phyloP scores from a whole-genome alignment of 257 asterid genomes.

The Parsonsia alboflavescens region DNA sequence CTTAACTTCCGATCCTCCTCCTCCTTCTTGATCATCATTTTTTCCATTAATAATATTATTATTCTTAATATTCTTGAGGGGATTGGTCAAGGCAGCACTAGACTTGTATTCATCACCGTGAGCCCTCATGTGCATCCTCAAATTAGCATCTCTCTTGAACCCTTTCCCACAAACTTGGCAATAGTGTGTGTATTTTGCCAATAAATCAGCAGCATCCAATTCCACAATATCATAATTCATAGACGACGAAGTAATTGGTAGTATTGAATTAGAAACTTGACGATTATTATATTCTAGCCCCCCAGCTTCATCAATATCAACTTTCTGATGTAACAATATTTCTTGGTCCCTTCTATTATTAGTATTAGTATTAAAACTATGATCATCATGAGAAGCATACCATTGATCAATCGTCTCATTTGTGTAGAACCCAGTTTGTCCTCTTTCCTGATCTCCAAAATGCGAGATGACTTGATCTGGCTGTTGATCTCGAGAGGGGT shows the following conservation, averaged over 20 bases:
- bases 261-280: neutral
- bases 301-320: slow-evolving; percentile 9
- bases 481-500: neutral
- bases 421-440: slow-evolving; percentile 26
- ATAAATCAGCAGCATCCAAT: slow-evolving; percentile 54
- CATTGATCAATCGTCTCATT: slow-evolving; percentile 26
- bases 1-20: neutral
- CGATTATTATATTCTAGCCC: neutral
- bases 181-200: slow-evolving; percentile 77
- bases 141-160: slow-evolving; percentile 79
- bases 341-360: neutral
- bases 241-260: neutral
- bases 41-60: neutral
- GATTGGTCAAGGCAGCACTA: slow-evolving; percentile 62
- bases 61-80: slow-evolving; percentile 35
- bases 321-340: slow-evolving; percentile 17
- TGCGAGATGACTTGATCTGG: neutral
- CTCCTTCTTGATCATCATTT: slow-evolving; percentile 3
- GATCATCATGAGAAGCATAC: slow-evolving; percentile 20
- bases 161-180: slow-evolving; percentile 82
- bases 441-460: slow-evolving; percentile 14
- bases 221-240: slow-evolving; percentile 50
- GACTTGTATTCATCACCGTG: slow-evolving; percentile 83
- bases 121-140: slow-evolving; percentile 89
- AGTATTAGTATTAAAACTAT: slow-evolving; percentile 14